Evolutionary conservation across 345 rosid species (phyloP).

Genomic region (Linum tenue): DNA sequence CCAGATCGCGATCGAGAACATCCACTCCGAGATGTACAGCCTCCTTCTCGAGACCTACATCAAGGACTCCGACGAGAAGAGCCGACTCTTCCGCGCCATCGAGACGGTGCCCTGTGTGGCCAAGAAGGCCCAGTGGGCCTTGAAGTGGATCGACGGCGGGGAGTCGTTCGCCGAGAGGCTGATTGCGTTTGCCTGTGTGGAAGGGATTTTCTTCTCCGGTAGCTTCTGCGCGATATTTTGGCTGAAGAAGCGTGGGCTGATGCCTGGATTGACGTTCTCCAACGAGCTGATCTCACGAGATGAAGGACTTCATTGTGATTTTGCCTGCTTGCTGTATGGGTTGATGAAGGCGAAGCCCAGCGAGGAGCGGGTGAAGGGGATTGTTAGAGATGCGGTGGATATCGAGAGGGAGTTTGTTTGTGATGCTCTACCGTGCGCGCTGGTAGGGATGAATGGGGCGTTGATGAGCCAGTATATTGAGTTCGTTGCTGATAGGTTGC

Average conservation of each 20-base stretch:
- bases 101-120: not conserved
- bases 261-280: constrained; percentile 90
- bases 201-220: constrained; percentile 92
- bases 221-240: constrained; percentile 88
- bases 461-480: constrained; percentile 84
- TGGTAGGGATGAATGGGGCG: constrained; percentile 76
- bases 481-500: constrained; percentile 70
- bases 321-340: constrained; percentile 66
- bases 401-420: constrained; percentile 92
- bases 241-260: constrained; percentile 82
- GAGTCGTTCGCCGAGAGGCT: constrained; percentile 57
- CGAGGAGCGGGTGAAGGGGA: constrained; percentile 61
- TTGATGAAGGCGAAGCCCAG: constrained; percentile 44
- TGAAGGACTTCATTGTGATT: constrained; percentile 90
- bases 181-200: constrained; percentile 85
- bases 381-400: constrained; percentile 68
- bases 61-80: no score
- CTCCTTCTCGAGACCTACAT: no score
- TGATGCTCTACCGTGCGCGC: constrained; percentile 79
- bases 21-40: no score
- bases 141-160: not conserved
- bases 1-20: no score
- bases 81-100: not conserved
- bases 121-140: not conserved
- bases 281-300: constrained; percentile 91